Evolutionary conservation across 768 basidiomycete species (phyloP).

Genomic region (Trametes elegans): DNA sequence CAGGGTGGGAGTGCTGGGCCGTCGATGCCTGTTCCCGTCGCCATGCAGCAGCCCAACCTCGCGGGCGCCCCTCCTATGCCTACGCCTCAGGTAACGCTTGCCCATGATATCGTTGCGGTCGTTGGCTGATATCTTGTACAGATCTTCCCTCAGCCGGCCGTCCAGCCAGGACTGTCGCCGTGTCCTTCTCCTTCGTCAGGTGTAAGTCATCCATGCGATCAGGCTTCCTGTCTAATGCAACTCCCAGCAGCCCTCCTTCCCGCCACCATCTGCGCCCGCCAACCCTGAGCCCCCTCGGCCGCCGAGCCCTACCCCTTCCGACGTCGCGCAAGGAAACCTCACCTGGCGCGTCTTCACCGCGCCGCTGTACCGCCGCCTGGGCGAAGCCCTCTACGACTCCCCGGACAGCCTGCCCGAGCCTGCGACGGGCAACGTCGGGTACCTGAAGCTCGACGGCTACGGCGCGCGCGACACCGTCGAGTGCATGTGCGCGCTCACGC

Average conservation of each 20-base stretch:
- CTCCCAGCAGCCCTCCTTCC: neutral
- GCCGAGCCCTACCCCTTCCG: neutral
- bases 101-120: neutral
- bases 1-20: neutral
- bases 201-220: too few relatives aligned
- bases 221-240: neutral
- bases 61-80: neutral
- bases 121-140: neutral
- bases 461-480: conserved; percentile 5
- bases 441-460: conserved; percentile 10
- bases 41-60: neutral
- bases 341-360: neutral
- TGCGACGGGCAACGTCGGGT: neutral
- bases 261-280: neutral
- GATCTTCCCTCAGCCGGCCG: too few relatives aligned
- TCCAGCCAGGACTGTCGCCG: too few relatives aligned
- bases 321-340: neutral
- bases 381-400: neutral
- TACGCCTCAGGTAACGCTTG: neutral
- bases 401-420: neutral
- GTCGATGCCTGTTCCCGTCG: neutral
- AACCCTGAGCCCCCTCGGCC: neutral
- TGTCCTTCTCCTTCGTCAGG: too few relatives aligned
- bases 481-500: conserved; percentile 10
- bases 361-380: conserved; percentile 2